Base-by-base conservation (phyloP, 148 eudicot species). In the Vaccinium myrtillus region DNA sequence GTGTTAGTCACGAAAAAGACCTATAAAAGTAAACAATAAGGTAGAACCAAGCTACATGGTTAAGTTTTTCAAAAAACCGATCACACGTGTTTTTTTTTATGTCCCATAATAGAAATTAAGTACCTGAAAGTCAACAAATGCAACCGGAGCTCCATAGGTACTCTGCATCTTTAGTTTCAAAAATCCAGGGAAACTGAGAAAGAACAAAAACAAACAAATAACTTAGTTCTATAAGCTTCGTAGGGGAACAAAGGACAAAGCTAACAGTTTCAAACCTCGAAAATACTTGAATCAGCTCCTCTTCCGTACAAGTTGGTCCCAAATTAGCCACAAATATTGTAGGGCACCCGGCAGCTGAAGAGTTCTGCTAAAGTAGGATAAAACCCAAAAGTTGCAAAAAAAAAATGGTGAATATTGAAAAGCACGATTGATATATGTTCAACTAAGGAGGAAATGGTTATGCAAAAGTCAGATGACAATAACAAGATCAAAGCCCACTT, bases 121-220 rank as follows among this genome's bases (percentile, higher is more conserved):
- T 86, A 95, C 98, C 95, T 90, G 87, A 81, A 95, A 95, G 90
- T 95, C 98, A 53, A 97, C 98, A 91, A 97, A 97, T 82, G 98
- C 98, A 87, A 97, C 99, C 43, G 96, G 98, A 86, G 96, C 80
- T 80, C 98, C 99, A 86, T 89, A 89, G 15, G 94, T 89, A 84
- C 91, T 89, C 88, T 95, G 99, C 90, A 93, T 91, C 93, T 97
- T 97, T 91, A 97, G 77, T 80, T 97, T 97, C 63, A 94, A 56
- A 87, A 88, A 95, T 86, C 99, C 99, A 77, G 91, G 94, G 79
- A 92, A 97, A 89, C 99, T 97, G 88, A 78, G 56, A 81, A 81
- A 80, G 69, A 21, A 54, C 54, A 55, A 82, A 76, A 81, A 16
- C n/a, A 82, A 48, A 83, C 14, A 25, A 63, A 18, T 27, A 61